Evolutionary conservation across 1,284 basidiomycete species (phyloP), one percentile per base, ranked within the genome.

Genomic region (Sporisorium exsertum): DNA sequence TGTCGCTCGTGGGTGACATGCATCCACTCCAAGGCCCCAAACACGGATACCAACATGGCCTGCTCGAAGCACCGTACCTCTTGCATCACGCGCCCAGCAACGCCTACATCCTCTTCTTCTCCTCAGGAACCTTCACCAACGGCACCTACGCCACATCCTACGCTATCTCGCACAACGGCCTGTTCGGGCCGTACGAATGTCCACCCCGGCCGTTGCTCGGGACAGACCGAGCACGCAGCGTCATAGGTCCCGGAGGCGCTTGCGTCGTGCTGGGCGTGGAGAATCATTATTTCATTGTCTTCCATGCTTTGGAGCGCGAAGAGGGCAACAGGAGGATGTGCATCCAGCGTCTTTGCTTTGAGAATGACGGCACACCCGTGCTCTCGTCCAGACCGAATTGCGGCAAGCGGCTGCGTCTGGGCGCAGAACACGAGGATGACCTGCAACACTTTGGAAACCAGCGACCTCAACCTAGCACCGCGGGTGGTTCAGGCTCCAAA

Each of bases 61-160:
- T 81, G 5, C 51, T 81, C 47, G 78, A 81, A 61, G 78, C 78
- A 3, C 80, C 80, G 1, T 81, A 81, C 61, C 71, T 81, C 29
- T 57, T 69, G 47, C 67, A 74, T 54, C 78, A 80, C 45, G 29
- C 50, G 2, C 58, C 65, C 5, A 72, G 59, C 56, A 59, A 69
- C n/a, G 61, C 75, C 32, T 81, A 81, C 59, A 55, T 72, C 46
- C 80, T 80, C 55, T 81, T 81, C 63, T 81, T 76, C 63, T 78
- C 77, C 16, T 67, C 65, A 3, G 79, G 79, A 24, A 78, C 77
- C 3, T 81, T 76, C 54, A 66, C 66, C 46, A 79, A 77, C 5
- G 63, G 64, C 24, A 65, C 69, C 18, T 81, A 81, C 46, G 79
- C 75, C 16, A 81, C 78, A 5, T 77, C 72, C 1, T 78, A 64